Evolutionary conservation across 163 green algal genomes (phyloP).

Genomic region (Chlorella variabilis): DNA sequence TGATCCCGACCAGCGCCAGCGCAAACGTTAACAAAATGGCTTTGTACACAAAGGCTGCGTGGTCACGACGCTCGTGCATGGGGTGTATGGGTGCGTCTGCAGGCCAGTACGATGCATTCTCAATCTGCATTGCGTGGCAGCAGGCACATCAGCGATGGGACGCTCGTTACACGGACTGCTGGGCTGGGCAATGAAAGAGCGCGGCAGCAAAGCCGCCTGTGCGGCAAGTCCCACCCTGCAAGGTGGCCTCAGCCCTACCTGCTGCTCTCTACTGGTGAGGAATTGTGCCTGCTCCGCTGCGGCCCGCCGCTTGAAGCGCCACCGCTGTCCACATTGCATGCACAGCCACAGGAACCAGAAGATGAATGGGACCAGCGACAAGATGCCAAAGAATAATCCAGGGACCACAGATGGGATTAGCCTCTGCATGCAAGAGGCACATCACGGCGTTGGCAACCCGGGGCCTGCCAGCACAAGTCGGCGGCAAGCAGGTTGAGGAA

Average conservation of each 20-base stretch:
- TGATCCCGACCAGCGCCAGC: constrained; percentile 8
- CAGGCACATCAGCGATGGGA: no score
- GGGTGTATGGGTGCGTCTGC: no score
- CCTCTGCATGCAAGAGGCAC: constrained; percentile 13
- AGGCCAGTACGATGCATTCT: no score
- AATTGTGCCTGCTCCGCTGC: constrained; percentile 19
- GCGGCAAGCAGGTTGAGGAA: neutral
- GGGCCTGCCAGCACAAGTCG: no score
- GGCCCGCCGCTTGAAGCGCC: neutral
- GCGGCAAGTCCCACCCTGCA: no score
- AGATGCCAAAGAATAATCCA: constrained; percentile 31
- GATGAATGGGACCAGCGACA: constrained; percentile 31
- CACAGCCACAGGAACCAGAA: constrained; percentile 25
- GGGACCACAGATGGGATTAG: constrained; percentile 31
- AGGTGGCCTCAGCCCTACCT: no score
- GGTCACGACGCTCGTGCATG: no score
- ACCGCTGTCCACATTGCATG: constrained; percentile 2
- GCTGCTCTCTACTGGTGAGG: neutral
- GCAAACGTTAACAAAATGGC: constrained; percentile 14
- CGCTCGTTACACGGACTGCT: no score
- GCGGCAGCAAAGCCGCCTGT: no score
- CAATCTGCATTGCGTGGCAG: no score
- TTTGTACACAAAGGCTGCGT: constrained; percentile 3
- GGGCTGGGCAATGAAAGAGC: no score
- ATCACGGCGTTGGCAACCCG: neutral